phyloP scores from a whole-genome alignment of 1,284 basidiomycete species.

The Cerrena zonata region DNA sequence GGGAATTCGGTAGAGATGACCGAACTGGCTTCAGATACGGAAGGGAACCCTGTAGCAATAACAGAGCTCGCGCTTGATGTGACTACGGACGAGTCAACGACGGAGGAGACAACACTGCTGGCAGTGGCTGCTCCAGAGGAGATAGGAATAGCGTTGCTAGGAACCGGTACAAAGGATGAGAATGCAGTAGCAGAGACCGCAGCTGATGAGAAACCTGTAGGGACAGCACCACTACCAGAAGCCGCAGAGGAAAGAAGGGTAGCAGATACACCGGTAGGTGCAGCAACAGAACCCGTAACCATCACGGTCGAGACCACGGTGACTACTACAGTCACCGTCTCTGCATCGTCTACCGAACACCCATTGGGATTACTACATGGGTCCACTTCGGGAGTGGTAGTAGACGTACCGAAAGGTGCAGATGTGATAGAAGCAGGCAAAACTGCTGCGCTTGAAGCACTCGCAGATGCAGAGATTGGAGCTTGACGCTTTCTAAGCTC shows the following conservation, averaged over 20 bases:
- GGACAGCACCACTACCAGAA: slow-evolving; percentile 11
- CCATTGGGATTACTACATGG: too few relatives aligned
- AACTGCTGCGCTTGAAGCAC: background rate
- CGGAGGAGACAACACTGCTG: background rate
- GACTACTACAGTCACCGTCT: background rate
- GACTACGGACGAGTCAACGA: background rate
- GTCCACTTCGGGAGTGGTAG: background rate
- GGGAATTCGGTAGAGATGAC: background rate
- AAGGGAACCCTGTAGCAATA: background rate
- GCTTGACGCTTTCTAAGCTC: background rate
- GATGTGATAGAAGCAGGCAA: background rate
- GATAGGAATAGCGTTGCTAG: background rate
- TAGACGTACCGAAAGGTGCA: background rate
- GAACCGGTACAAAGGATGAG: background rate
- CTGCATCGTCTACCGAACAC: background rate
- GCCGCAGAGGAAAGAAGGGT: slow-evolving; percentile 5
- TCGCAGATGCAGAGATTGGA: background rate
- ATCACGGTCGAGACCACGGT: background rate
- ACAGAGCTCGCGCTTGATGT: background rate
- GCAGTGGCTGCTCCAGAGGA: background rate
- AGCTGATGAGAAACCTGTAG: slow-evolving; percentile 6
- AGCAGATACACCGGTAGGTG: background rate
- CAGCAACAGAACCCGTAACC: background rate
- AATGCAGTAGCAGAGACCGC: slow-evolving; percentile 1
- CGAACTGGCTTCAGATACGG: background rate